A percentile compares a stretch with the other conserved stretches of the same genome.
These are phyloP conservation scores for Penicillium arizonense DNA, from an alignment of 495 filamentous ascomycete species.

Conservation along the genomic window DNA sequence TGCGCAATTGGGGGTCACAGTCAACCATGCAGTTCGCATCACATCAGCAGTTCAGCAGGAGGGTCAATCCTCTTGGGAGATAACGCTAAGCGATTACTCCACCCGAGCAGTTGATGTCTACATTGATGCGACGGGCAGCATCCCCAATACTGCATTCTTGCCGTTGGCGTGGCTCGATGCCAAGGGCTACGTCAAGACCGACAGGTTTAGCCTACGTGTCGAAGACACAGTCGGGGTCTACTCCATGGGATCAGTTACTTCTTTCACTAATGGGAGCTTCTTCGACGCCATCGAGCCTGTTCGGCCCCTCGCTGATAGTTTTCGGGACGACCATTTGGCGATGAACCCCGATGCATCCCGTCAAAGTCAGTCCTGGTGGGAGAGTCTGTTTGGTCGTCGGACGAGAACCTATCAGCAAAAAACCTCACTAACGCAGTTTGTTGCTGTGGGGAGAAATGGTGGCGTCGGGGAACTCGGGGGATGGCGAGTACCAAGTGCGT, in stretches of 20 bases:
- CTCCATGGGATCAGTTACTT: background rate
- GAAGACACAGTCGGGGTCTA: background rate
- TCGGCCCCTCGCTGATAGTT: background rate
- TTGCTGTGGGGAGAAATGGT: background rate
- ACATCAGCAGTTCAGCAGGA: background rate
- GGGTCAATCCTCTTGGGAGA: background rate
- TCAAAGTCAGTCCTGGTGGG: background rate
- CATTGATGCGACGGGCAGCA: background rate
- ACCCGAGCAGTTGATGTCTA: background rate
- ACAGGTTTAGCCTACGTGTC: background rate
- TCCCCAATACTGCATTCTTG: background rate
- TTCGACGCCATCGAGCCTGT: background rate
- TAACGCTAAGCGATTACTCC: background rate
- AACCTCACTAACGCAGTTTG: background rate
- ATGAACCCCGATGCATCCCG: background rate
- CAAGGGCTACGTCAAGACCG: background rate
- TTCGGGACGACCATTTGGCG: background rate
- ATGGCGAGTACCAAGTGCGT: background rate
- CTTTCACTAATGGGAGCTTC: background rate
- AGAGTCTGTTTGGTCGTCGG: background rate
- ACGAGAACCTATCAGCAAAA: background rate
- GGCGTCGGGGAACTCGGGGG: background rate
- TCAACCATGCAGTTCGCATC: background rate
- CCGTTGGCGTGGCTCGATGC: background rate
- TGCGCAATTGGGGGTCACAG: background rate